These are phyloP conservation scores for Cardamine resedifolia DNA, from an alignment of 345 rosid species.

Conservation along the genomic window DNA sequence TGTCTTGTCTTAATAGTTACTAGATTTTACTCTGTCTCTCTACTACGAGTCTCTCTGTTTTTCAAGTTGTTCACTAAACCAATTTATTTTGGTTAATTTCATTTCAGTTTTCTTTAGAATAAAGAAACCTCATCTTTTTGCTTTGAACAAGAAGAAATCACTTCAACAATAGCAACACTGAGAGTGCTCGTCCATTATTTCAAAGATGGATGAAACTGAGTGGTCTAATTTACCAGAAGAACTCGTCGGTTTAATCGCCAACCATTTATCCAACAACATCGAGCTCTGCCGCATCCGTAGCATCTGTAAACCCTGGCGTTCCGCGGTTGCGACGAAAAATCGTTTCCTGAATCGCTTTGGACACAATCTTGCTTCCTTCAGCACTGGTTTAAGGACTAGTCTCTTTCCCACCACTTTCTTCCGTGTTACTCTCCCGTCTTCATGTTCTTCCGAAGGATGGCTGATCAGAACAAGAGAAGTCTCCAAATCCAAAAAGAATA, in stretches of 20 bases:
- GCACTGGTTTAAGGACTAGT: neutral
- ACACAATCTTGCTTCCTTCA: neutral
- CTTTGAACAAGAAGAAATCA: too few species aligned
- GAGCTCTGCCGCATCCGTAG: neutral
- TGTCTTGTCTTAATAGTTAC: too few species aligned
- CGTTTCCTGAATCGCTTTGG: neutral
- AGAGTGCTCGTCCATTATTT: neutral
- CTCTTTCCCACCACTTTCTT: neutral
- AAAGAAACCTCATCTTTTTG: too few species aligned
- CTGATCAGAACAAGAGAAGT: neutral
- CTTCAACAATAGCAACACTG: neutral
- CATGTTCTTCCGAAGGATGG: slow-evolving; percentile 3
- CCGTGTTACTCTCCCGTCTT: slow-evolving; percentile 4
- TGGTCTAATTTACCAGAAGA: slow-evolving; percentile 18
- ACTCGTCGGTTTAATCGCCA: neutral
- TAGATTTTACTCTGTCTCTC: too few species aligned
- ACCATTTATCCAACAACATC: neutral
- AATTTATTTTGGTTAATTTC: too few species aligned
- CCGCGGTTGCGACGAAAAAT: neutral
- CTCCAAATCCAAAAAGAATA: neutral
- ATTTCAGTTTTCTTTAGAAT: too few species aligned
- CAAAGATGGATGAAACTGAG: neutral
- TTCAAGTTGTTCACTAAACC: too few species aligned
- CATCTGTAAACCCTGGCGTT: slow-evolving; percentile 13
- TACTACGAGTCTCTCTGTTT: too few species aligned